phyloP scores from a whole-genome alignment of 1,139 yeast genomes.

The Meyerozyma elateridarum region DNA sequence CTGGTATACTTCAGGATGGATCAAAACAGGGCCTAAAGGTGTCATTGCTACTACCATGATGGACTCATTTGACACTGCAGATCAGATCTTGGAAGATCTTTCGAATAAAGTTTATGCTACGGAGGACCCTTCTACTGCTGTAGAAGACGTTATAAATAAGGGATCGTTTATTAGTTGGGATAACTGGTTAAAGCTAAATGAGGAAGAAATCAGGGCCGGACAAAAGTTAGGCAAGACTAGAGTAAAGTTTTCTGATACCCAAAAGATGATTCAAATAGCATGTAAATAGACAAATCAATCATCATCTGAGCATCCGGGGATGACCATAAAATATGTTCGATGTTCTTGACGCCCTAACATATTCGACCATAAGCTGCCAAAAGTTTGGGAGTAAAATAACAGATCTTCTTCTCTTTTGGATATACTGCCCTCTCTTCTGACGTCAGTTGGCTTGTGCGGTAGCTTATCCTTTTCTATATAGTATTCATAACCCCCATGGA shows the following conservation, averaged over 20 bases:
- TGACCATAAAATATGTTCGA: neutral
- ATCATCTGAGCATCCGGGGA: conserved; percentile 2
- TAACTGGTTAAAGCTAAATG: conserved; percentile 64
- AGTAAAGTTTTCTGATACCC: conserved; percentile 47
- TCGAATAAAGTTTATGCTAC: conserved; percentile 29
- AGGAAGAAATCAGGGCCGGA: conserved; percentile 51
- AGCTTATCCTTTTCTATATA: conserved; percentile 36
- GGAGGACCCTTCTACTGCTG: conserved; percentile 16
- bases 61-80: conserved; percentile 76
- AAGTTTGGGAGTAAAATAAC: no score
- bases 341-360: conserved; percentile 1
- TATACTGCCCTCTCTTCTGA: conserved; percentile 17
- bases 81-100: conserved; percentile 54
- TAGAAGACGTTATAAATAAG: conserved; percentile 17
- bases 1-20: conserved; percentile 89
- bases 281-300: conserved; percentile 14
- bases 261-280: conserved; percentile 44
- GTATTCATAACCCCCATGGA: conserved; percentile 49
- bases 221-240: conserved; percentile 45
- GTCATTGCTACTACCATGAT: conserved; percentile 90
- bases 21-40: conserved; percentile 82
- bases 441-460: conserved; percentile 41
- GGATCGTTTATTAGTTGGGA: conserved; percentile 52
- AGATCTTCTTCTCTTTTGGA: neutral
- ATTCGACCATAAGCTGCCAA: no score